phyloP scores from a whole-genome alignment of 2,329 filamentous ascomycete genomes.

The Phoma sp. region DNA sequence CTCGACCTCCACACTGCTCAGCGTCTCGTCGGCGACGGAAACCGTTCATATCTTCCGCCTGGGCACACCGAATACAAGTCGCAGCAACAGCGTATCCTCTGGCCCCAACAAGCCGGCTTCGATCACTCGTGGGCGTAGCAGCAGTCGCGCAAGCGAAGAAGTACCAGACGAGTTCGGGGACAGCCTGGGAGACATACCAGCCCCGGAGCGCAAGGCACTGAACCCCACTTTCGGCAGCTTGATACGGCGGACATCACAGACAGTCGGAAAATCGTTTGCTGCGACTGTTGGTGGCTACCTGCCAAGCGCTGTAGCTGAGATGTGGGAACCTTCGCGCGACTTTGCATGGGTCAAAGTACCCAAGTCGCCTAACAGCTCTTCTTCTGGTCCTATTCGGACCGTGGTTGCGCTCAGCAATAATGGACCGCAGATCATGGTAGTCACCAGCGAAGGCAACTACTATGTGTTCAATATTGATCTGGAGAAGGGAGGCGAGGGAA shows the following conservation, averaged over 20 bases:
- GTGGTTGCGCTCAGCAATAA: slow-evolving; percentile 98
- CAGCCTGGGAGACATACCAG: slow-evolving; percentile 36
- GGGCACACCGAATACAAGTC: slow-evolving; percentile 38
- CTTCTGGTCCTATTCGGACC: slow-evolving; percentile 69
- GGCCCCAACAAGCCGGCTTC: slow-evolving; percentile 28
- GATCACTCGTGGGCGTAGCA: slow-evolving; percentile 49
- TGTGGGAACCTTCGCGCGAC: slow-evolving; percentile 94
- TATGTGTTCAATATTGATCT: slow-evolving; percentile 96
- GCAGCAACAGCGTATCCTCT: slow-evolving; percentile 44
- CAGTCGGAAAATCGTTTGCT: slow-evolving; percentile 86
- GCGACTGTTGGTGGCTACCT: slow-evolving; percentile 90
- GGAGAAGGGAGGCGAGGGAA: slow-evolving; percentile 91
- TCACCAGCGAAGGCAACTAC: slow-evolving; percentile 93
- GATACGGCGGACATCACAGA: slow-evolving; percentile 91
- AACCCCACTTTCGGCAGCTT: slow-evolving; percentile 88
- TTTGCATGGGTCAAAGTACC: slow-evolving; percentile 97
- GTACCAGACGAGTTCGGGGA: slow-evolving; percentile 51
- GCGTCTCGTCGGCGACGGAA: slow-evolving; percentile 94
- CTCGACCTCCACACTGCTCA: slow-evolving; percentile 87
- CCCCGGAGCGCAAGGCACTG: slow-evolving; percentile 46
- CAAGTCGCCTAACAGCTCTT: slow-evolving; percentile 55
- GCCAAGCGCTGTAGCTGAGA: slow-evolving; percentile 91
- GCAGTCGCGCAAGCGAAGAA: slow-evolving; percentile 50
- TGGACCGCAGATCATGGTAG: slow-evolving; percentile 95
- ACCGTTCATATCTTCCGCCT: slow-evolving; percentile 97